Base-by-base conservation (phyloP, 305 asterid species). In the Fraxinus albicans region DNA sequence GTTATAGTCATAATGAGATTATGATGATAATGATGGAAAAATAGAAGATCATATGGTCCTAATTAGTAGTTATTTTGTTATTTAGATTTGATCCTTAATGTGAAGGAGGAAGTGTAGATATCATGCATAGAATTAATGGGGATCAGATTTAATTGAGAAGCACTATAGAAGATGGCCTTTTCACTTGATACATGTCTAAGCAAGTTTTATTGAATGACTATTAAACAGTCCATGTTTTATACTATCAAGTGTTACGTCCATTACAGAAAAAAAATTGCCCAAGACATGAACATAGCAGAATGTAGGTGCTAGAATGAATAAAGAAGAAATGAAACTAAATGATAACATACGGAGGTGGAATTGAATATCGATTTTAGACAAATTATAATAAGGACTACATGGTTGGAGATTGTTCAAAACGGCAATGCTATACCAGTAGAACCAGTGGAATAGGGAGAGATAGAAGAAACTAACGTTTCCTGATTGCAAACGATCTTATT, bases 101-200 rank as follows among this genome's bases (percentile, higher is more conserved):
- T 58, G 70, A 21, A 19, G 31, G 72, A 23, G 13, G 31, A 60
- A 60, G 72, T 60, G 83, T 33, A 53, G 40, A 73, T 50, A 44
- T 73, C 42, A 34, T 50, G n/a, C 40, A 80, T 50, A 21, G 38
- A 13, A 73, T 80, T 31, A 21, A 73, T 47, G 74, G 79, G 76
- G 53, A 60, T 60, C 31, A 60, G 13, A 60, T 53, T 53, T 17
- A 53, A 53, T 53, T 23, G 65, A 53, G 25, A 17, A 53, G 25
- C 65, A 17, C 65, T 4, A 1, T 17, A 53, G 65, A 53, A 17
- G 65, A 53, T 17, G 23, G 65, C 25, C 8, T 53, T 53, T 50
- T 53, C 65, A 53, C 23, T 53, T 53, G 65, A 17, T 53, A 53
- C 3, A n/a, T 53, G 65, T 53, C 65, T 53, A 17, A 53, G 65